Base-by-base conservation (phyloP, 2,329 filamentous ascomycete species). In the Trichothecium sympodiale region DNA sequence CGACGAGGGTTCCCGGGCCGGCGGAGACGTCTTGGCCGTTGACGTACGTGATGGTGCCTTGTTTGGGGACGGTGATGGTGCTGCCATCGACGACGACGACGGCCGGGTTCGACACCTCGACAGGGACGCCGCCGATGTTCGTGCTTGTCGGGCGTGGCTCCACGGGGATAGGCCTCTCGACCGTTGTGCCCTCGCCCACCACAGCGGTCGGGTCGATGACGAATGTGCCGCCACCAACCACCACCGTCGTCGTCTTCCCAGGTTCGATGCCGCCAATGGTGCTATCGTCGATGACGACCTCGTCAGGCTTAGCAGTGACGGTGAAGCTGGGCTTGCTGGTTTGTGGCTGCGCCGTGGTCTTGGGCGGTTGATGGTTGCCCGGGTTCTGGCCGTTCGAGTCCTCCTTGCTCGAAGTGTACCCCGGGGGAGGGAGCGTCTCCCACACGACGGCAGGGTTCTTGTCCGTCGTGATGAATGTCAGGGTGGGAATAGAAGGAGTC, bases 391-490 rank as follows among this genome's bases (percentile, higher is more conserved):
- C 13, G n/a, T n/a, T 29, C n/a, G n/a, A n/a, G 10, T 25, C 20
- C 20, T 10, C 20, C 20, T 25, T 25, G 13, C 6, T 5, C 13
- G 4, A 9, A 17, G 57, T 58, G 42, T 66, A 69, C 41, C 52
- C 43, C 0, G 65, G 65, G 6, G 20, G 20, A 5, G 56, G 51
- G 4, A 48, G 40, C 13, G 59, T 54, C 1, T 62, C 47, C 40
- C 57, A 55, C 3, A 71, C 58, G 13, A 72, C 65, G 8, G 64
- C 60, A 0, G 70, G 69, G 37, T 73, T 73, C 47, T 71, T 73
- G 46, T 71, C 69, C 3, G 69, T 71, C 3, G 67, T 71, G 34
- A 67, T 47, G 32, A 70, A 63, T 4, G 61, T 67, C 32, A 67
- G 44, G 5, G 61, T 62, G 17, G 45, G 28, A 27, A 31, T 33